These are phyloP conservation scores for Kluyveromyces siamensis DNA, from an alignment of 805 yeast species.

Conservation along the genomic window DNA sequence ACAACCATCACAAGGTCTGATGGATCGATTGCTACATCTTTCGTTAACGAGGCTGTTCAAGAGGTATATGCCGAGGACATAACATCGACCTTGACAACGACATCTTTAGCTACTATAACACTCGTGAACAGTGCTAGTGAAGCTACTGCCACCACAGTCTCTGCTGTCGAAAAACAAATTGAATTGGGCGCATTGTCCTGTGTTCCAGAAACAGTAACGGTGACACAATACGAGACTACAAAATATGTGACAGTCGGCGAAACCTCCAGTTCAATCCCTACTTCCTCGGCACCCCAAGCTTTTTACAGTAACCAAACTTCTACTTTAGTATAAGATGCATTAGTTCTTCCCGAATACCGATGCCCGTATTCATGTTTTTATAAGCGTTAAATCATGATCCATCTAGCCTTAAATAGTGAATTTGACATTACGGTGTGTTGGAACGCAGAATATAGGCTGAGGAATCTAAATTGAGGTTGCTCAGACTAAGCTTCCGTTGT, in stretches of 20 bases:
- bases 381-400: background rate
- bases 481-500: too few species aligned
- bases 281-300: background rate
- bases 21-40: conserved; percentile 8
- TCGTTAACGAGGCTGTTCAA: conserved; percentile 9
- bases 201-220: conserved; percentile 8
- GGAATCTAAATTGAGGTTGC: too few species aligned
- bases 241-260: conserved; percentile 6
- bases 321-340: conserved; percentile 1
- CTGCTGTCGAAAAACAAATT: conserved; percentile 6
- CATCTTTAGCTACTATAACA: conserved; percentile 13
- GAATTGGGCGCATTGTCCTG: conserved; percentile 6
- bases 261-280: conserved; percentile 1
- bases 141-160: conserved; percentile 8
- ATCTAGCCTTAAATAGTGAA: background rate
- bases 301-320: conserved; percentile 11
- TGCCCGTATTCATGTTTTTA: background rate
- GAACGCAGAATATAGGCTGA: background rate
- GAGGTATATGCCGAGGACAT: conserved; percentile 4
- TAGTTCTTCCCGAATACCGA: conserved; percentile 5
- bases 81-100: conserved; percentile 18
- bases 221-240: conserved; percentile 6
- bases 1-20: conserved; percentile 6
- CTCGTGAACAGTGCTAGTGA: conserved; percentile 7
- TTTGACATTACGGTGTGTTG: background rate